phyloP scores from a whole-genome alignment of 2,329 filamentous ascomycete species.

The Talaromyces atroroseus region DNA sequence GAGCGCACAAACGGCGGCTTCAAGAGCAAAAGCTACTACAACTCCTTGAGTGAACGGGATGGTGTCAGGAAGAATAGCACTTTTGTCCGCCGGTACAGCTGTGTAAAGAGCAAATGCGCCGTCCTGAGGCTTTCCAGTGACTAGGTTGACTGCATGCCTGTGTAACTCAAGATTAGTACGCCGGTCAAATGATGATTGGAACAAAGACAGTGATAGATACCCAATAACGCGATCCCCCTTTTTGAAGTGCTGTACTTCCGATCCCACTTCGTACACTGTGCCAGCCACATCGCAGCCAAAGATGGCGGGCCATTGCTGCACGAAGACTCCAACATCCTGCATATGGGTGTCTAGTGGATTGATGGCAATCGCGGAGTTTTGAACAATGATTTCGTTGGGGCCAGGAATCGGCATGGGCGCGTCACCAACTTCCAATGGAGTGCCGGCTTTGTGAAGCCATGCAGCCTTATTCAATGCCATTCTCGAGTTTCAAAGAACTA shows the following conservation, averaged over 20 bases:
- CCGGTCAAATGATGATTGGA: not conserved
- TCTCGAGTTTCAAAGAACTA: not conserved
- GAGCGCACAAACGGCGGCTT: conserved; percentile 11
- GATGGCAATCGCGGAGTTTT: conserved; percentile 11
- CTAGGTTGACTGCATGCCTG: conserved; percentile 9
- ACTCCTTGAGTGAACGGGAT: conserved; percentile 7
- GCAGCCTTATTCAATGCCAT: conserved; percentile 15
- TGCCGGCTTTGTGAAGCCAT: conserved; percentile 9
- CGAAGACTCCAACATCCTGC: conserved; percentile 7
- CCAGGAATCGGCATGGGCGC: not conserved
- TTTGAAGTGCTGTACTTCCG: conserved; percentile 18
- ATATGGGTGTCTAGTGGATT: conserved; percentile 13
- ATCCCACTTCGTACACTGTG: conserved; percentile 2
- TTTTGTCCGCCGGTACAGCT: conserved; percentile 4
- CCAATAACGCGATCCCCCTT: conserved; percentile 26
- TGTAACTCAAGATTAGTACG: not conserved
- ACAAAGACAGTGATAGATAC: not conserved
- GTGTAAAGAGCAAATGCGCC: conserved; percentile 11
- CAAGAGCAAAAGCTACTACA: conserved; percentile 6
- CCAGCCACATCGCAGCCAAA: conserved; percentile 12
- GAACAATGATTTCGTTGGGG: not conserved
- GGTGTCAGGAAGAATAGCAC: conserved; percentile 4
- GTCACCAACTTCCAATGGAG: not conserved
- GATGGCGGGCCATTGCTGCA: conserved; percentile 10
- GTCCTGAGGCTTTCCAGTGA: conserved; percentile 7